Conservation (phyloP, 305 asterid species). For the Fraxinus nigra region DNA sequence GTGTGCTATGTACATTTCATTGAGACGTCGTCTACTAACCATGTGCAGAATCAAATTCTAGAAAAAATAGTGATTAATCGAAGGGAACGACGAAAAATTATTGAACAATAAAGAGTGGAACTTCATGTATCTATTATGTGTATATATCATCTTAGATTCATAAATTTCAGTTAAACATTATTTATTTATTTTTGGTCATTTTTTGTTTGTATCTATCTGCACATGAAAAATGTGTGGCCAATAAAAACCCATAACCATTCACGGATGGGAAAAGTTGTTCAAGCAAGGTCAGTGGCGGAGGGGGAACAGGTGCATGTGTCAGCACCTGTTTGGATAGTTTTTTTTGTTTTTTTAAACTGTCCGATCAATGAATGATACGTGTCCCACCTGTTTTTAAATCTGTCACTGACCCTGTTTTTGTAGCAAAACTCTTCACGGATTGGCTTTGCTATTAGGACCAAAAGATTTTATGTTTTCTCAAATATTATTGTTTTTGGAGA, state of each 20-base stretch:
- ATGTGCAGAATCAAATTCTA: not conserved
- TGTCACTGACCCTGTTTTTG: too few species aligned
- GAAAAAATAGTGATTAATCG: not conserved
- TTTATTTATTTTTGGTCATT: slow-evolving; percentile 11
- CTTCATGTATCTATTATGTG: slow-evolving; percentile 35
- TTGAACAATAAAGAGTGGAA: not conserved
- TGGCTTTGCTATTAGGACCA: slow-evolving; percentile 9
- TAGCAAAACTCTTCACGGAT: slow-evolving; percentile 14
- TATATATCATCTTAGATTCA: slow-evolving; percentile 15
- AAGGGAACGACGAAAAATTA: not conserved
- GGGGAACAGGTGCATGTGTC: too few species aligned
- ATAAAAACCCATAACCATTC: slow-evolving; percentile 10
- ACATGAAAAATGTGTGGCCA: slow-evolving; percentile 19
- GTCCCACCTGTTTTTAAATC: too few species aligned
- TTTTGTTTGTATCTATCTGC: slow-evolving; percentile 13
- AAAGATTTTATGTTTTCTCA: not conserved
- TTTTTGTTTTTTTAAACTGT: too few species aligned
- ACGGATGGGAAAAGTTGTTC: slow-evolving; percentile 15
- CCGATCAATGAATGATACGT: too few species aligned
- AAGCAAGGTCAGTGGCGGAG: too few species aligned
- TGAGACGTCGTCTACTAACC: not conserved
- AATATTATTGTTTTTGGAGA: not conserved
- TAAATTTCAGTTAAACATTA: slow-evolving; percentile 9
- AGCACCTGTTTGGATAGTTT: too few species aligned
- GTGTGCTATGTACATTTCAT: not conserved